A percentile compares a stretch with the other conserved stretches of the same genome.
Conservation (phyloP, 192 early-diverging fungal species). For the Entomortierella beljakovae region DNA sequence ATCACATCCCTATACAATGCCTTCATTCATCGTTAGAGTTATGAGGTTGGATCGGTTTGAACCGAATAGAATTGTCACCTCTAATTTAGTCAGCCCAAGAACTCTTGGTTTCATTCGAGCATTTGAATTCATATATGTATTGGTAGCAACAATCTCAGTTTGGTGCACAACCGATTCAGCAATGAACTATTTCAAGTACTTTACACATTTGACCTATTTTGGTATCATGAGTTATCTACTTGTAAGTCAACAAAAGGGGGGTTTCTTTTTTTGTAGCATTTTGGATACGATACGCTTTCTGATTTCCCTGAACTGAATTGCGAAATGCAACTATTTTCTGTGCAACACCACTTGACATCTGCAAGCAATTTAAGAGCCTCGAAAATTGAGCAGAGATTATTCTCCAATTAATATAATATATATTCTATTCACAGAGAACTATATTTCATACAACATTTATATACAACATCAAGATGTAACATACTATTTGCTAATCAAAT, state of each 20-base stretch:
- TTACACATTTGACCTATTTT: slow-evolving; percentile 48
- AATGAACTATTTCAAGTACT: slow-evolving; percentile 30
- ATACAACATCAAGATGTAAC: too few species aligned
- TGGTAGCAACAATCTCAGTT: slow-evolving; percentile 22
- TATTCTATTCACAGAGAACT: too few species aligned
- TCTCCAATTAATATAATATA: too few species aligned
- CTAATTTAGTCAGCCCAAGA: slow-evolving; percentile 42
- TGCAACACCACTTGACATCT: too few species aligned
- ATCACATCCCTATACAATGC: not conserved
- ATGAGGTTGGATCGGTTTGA: slow-evolving; percentile 43
- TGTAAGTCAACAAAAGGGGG: slow-evolving; percentile 29
- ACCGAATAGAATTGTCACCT: slow-evolving; percentile 55
- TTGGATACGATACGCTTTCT: too few species aligned
- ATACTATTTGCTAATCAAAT: too few species aligned
- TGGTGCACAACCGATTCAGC: slow-evolving; percentile 1
- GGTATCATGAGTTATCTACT: slow-evolving; percentile 41
- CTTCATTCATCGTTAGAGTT: slow-evolving; percentile 9
- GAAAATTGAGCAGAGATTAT: too few species aligned
- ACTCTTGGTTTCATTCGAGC: slow-evolving; percentile 24
- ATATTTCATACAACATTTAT: too few species aligned
- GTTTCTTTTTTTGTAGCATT: not conserved
- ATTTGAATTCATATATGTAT: slow-evolving; percentile 30
- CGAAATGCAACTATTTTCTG: too few species aligned
- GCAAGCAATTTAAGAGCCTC: too few species aligned
- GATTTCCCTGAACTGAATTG: too few species aligned